Evolutionary conservation across 208 protist genomes (phyloP).

Genomic region (Trypanosoma melophagium): DNA sequence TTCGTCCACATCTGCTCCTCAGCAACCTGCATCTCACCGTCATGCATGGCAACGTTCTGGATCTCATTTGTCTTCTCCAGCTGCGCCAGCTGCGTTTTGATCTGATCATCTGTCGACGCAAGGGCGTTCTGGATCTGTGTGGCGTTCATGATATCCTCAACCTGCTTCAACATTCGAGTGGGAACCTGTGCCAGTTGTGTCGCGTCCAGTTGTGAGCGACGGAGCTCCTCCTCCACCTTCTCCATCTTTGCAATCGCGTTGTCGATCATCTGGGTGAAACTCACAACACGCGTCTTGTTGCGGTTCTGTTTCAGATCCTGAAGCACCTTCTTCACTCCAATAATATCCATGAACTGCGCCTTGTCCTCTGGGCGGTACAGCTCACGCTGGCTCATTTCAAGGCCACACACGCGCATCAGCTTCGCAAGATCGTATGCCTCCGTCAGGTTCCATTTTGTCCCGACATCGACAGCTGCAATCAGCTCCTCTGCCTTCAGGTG

Average conservation of each 20-base stretch:
- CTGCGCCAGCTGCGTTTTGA: constrained; percentile 70
- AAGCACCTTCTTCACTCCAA: constrained; percentile 75
- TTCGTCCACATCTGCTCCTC: constrained; percentile 88
- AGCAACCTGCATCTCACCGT: constrained; percentile 82
- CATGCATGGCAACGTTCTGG: constrained; percentile 76
- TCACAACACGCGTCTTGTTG: constrained; percentile 81
- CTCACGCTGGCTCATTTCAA: constrained; percentile 69
- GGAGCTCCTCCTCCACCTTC: constrained; percentile 77
- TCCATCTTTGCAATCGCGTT: constrained; percentile 79
- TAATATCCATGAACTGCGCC: constrained; percentile 74
- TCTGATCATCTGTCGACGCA: constrained; percentile 72
- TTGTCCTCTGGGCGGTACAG: constrained; percentile 77
- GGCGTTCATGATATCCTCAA: constrained; percentile 83
- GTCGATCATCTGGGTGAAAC: constrained; percentile 77
- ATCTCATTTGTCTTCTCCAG: constrained; percentile 81
- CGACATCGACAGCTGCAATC: constrained; percentile 61
- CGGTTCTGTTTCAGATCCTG: constrained; percentile 77
- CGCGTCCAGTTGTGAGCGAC: constrained; percentile 63
- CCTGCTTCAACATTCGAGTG: constrained; percentile 60
- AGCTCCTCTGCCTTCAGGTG: constrained; percentile 80
- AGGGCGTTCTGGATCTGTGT: constrained; percentile 75
- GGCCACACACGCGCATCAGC: constrained; percentile 69
- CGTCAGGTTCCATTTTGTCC: constrained; percentile 81
- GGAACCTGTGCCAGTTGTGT: constrained; percentile 75
- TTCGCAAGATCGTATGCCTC: constrained; percentile 82